Percentiles rank a stretch among this genome's conserved stretches.
These are phyloP conservation scores for Trichoderma citrinoviride DNA, from an alignment of 2,329 filamentous ascomycete genomes.

Conservation along the genomic window DNA sequence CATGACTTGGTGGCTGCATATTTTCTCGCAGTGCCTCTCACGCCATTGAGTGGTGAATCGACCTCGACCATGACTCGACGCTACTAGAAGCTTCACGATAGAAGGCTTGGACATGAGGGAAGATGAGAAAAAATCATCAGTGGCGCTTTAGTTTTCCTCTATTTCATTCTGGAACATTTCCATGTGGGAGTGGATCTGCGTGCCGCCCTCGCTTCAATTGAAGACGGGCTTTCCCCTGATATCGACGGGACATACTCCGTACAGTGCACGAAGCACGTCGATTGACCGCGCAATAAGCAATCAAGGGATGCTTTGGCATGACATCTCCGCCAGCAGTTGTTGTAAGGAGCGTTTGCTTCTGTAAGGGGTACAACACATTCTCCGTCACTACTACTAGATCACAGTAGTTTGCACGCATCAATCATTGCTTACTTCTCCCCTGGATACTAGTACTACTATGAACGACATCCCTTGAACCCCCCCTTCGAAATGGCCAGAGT, in stretches of 20 bases:
- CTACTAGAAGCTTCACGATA: not conserved
- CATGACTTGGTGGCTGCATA: not conserved
- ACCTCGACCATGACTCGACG: slow-evolving; percentile 1
- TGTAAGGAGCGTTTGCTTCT: not conserved
- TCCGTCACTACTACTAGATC: not conserved
- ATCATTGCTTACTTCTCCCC: not conserved
- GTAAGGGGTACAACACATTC: not conserved
- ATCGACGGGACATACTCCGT: no score
- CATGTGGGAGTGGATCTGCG: slow-evolving; percentile 5
- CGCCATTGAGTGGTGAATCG: not conserved
- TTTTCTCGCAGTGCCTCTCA: not conserved
- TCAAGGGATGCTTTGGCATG: no score
- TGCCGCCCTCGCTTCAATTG: not conserved
- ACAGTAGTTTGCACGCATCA: no score
- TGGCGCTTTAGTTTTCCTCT: slow-evolving; percentile 7
- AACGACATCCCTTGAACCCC: not conserved
- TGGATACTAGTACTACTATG: no score
- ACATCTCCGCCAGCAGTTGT: no score
- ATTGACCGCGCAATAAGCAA: no score
- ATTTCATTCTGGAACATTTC: not conserved
- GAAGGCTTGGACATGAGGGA: not conserved
- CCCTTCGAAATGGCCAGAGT: no score
- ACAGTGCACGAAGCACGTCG: no score
- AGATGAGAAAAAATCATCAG: not conserved
- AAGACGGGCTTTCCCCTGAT: no score